Base-by-base conservation (phyloP, 2,329 filamentous ascomycete species). In the Fusarium sarcochroum region DNA sequence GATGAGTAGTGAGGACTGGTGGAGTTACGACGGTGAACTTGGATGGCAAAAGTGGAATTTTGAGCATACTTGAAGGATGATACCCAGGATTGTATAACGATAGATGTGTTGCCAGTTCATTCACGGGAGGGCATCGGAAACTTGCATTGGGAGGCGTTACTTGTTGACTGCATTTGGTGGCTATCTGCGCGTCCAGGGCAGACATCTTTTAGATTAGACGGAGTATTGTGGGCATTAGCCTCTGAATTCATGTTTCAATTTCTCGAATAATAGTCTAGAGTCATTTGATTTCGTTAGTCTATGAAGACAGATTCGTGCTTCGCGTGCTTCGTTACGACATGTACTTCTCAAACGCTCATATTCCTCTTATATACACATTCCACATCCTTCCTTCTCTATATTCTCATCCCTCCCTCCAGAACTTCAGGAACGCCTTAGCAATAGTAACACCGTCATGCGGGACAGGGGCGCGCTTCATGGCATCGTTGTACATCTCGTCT, bases 371-470 rank as follows among this genome's bases (percentile, higher is more conserved):
- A 37, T 23, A 45, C 21, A 13, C 40, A 34, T n/a, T 17, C 35
- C 25, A 15, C 30, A 23, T 21, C n/a, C 3, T 18, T 10, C 30
- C 14, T 21, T 35, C 3, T 2, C 14, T 7, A 35, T 38, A 6
- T 5, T 13, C 35, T 25, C 40, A 77, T 15, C 73, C 85, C 69
- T 93, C 90, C 47, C 89, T 80, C 73, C 97, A 78, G 71, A 98
- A 97, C 44, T 85, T 87, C 74, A 98, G 76, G 76, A 98, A 97
- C 0, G 89, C 90, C 66, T 86, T 84, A 1, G 89, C 91, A 54
- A 97, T 89, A 5, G 84, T 80, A n/a, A 96, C 83, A 2, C 95
- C 94, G 77, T 98, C 94, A 68, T 98, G 93, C 55, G 87, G 83
- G 34, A 89, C 84, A 10, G 81, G 82, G 3, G 90, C 90, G 63